These are phyloP conservation scores for Fagus crenata DNA, from an alignment of 306 rosid genomes.

Conservation along the genomic window DNA sequence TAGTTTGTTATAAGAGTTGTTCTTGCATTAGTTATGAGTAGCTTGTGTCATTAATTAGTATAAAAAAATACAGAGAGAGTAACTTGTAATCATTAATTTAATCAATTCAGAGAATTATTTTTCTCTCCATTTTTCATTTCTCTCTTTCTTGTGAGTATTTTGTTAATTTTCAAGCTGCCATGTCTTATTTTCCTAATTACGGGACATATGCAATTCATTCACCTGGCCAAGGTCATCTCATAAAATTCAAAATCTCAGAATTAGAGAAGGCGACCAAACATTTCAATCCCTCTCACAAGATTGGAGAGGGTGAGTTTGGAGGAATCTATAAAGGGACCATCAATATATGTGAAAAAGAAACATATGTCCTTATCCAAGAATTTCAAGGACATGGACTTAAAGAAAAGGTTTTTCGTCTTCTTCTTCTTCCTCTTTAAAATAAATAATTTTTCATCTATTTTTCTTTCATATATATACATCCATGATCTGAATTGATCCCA, in stretches of 20 bases:
- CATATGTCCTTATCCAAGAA: not conserved
- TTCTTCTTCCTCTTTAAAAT: not conserved
- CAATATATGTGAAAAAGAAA: not conserved
- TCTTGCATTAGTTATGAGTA: too few relatives aligned
- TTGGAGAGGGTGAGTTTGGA: slow-evolving; percentile 6
- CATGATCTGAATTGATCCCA: not conserved
- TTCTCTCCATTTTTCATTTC: too few relatives aligned
- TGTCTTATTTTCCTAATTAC: too few relatives aligned
- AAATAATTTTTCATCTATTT: too few relatives aligned
- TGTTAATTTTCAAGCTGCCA: too few relatives aligned
- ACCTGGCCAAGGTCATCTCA: not conserved
- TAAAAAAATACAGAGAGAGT: too few relatives aligned
- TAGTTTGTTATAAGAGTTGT: too few relatives aligned
- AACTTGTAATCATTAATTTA: too few relatives aligned
- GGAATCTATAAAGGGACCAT: slow-evolving; percentile 2
- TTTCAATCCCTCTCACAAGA: not conserved
- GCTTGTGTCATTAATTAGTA: too few relatives aligned
- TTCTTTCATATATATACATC: too few relatives aligned
- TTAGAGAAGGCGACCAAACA: not conserved
- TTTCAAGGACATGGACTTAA: not conserved
- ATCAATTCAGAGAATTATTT: too few relatives aligned
- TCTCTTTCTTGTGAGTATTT: too few relatives aligned
- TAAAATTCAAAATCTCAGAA: not conserved
- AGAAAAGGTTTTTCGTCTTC: not conserved
- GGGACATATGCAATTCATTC: not conserved